Conservation (phyloP, 495 filamentous ascomycete species). For the Ramalina intermedia region DNA sequence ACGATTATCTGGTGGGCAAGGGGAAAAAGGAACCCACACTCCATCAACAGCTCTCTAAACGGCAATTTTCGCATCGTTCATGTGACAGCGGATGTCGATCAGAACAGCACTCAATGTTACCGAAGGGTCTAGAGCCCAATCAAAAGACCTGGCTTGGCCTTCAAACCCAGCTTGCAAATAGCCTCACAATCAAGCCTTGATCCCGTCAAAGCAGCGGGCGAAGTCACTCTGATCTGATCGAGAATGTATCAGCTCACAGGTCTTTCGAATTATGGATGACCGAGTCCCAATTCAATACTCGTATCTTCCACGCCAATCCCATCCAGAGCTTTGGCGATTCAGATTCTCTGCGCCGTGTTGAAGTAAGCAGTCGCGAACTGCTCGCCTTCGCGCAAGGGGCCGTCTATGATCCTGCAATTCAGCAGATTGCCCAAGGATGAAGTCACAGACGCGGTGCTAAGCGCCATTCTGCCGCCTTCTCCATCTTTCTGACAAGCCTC, state of each 20-base stretch:
- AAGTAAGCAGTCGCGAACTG: constrained; percentile 45
- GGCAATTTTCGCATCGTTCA: constrained; percentile 81
- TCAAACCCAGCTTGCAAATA: constrained; percentile 86
- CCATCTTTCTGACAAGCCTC: too few relatives aligned
- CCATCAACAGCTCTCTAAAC: constrained; percentile 73
- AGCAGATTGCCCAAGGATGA: neutral
- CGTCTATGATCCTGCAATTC: constrained; percentile 77
- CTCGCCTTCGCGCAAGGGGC: constrained; percentile 78
- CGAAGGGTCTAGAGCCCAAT: too few relatives aligned
- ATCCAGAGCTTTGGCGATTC: constrained; percentile 45
- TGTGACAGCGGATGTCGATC: constrained; percentile 82
- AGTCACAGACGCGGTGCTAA: too few relatives aligned
- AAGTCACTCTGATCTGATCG: constrained; percentile 79
- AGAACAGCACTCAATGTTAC: constrained; percentile 29
- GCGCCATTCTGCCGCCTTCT: too few relatives aligned
- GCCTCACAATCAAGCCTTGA: constrained; percentile 66
- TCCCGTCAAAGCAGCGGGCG: constrained; percentile 68
- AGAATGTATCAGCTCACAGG: constrained; percentile 81
- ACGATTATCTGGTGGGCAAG: neutral
- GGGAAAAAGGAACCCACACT: constrained; percentile 32
- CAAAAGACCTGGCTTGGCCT: constrained; percentile 33
- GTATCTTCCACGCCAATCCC: too few relatives aligned
- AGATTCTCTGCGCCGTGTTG: constrained; percentile 43
- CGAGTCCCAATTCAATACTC: too few relatives aligned
- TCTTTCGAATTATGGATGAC: neutral